Evolutionary conservation across 2,329 filamentous ascomycete genomes (phyloP).

Genomic region (Aureobasidium sp.): DNA sequence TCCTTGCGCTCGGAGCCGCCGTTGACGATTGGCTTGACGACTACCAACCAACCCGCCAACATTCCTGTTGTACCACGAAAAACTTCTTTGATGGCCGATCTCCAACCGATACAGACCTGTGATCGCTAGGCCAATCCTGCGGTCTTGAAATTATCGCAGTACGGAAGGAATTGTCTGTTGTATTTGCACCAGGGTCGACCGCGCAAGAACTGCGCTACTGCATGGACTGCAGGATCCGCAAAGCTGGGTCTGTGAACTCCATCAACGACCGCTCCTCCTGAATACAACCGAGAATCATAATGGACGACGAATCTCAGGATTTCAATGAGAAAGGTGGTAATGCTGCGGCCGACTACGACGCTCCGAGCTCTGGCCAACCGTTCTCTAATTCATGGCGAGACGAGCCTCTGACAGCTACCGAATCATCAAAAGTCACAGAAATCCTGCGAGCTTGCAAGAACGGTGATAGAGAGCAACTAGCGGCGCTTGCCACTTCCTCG

Average conservation of each 20-base stretch:
- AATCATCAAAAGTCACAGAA: slow-evolving; percentile 25
- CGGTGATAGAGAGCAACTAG: slow-evolving; percentile 34
- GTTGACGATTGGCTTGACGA: not conserved
- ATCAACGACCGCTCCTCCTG: not conserved
- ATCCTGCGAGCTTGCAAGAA: slow-evolving; percentile 38
- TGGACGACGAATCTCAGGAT: not conserved
- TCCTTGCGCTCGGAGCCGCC: slow-evolving; percentile 3
- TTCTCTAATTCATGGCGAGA: slow-evolving; percentile 21
- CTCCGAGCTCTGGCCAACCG: slow-evolving; percentile 13
- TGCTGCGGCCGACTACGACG: not conserved
- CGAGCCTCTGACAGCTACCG: slow-evolving; percentile 19
- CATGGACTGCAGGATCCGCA: not conserved
- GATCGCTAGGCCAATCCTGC: not conserved
- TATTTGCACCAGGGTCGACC: not conserved
- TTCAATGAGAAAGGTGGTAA: not conserved
- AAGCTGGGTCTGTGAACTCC: not conserved
- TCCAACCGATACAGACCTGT: not conserved
- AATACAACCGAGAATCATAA: not conserved
- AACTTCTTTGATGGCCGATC: not conserved
- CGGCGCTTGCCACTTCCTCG: slow-evolving; percentile 36
- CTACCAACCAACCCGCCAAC: not conserved
- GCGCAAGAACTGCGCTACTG: not conserved
- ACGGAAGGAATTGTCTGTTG: not conserved
- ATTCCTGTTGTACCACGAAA: not conserved
- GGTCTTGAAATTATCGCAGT: not conserved